phyloP scores from a whole-genome alignment of 192 early-diverging fungal genomes.

The Umbelopsis isabellina region DNA sequence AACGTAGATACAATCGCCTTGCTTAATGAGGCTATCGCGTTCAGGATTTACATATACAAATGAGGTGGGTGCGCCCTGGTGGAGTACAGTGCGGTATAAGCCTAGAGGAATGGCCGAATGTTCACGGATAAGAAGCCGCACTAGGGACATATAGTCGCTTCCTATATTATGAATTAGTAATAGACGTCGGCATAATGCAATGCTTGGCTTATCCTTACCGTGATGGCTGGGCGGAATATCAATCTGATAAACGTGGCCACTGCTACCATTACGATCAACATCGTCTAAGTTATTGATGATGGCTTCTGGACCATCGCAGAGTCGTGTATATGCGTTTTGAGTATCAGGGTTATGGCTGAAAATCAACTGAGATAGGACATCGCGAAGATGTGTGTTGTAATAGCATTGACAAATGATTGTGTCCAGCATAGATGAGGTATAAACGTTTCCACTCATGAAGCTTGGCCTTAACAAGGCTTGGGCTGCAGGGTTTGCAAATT shows the following conservation, averaged over 20 bases:
- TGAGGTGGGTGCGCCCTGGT: constrained; percentile 53
- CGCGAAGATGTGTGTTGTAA: constrained; percentile 65
- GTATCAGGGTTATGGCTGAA: constrained; percentile 53
- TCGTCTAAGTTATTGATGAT: constrained; percentile 9
- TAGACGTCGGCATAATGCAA: background rate
- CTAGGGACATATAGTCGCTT: constrained; percentile 48
- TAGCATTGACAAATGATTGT: constrained; percentile 69
- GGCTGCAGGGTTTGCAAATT: constrained; percentile 28
- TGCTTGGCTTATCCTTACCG: constrained; percentile 29
- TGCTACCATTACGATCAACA: constrained; percentile 37
- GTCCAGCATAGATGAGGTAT: constrained; percentile 70
- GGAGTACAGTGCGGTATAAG: constrained; percentile 62
- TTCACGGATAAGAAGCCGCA: constrained; percentile 50
- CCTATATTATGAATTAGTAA: background rate
- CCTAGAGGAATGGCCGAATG: constrained; percentile 60
- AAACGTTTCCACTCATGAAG: constrained; percentile 76
- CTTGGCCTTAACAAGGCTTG: constrained; percentile 67
- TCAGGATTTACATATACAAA: constrained; percentile 66
- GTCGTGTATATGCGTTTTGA: constrained; percentile 20
- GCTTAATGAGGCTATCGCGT: constrained; percentile 49
- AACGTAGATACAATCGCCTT: constrained; percentile 62
- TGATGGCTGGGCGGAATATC: constrained; percentile 47
- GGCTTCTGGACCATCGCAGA: constrained; percentile 33
- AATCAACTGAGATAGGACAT: constrained; percentile 60
- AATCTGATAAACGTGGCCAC: constrained; percentile 47